Percentiles rank a stretch among this genome's conserved stretches.
Evolutionary conservation across 495 filamentous ascomycete species (phyloP).

Genomic region (Parachaetomium inaequale): DNA sequence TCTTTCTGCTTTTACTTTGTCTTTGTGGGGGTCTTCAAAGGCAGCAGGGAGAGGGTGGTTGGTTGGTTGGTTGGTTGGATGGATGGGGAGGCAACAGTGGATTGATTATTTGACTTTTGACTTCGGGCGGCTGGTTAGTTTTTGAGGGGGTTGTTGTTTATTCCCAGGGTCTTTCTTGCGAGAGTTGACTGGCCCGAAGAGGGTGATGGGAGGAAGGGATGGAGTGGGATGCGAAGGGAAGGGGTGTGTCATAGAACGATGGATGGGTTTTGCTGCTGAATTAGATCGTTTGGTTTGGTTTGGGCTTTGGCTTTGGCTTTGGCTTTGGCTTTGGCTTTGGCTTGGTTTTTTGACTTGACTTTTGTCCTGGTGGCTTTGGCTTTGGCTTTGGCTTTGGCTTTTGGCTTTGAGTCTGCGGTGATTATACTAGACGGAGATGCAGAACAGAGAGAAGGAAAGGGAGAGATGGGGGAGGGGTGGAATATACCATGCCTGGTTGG

Average conservation of each 20-base stretch:
- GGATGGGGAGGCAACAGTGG: constrained; percentile 2
- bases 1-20: background rate
- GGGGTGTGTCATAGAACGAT: background rate
- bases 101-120: background rate
- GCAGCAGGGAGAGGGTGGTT: background rate
- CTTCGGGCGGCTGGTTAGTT: background rate
- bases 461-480: no score
- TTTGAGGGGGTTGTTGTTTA: background rate
- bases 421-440: background rate
- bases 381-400: no score
- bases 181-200: background rate
- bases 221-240: background rate
- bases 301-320: background rate
- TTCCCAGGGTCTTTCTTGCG: no score
- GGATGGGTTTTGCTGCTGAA: background rate
- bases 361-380: no score
- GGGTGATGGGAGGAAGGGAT: no score
- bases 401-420: no score
- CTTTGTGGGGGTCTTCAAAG: background rate
- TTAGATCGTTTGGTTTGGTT: background rate
- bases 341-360: no score
- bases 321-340: background rate
- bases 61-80: background rate
- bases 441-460: background rate
- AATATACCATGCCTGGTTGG: background rate